Conservation (phyloP, 2,329 filamentous ascomycete species). For the Aspergillus unguis region DNA sequence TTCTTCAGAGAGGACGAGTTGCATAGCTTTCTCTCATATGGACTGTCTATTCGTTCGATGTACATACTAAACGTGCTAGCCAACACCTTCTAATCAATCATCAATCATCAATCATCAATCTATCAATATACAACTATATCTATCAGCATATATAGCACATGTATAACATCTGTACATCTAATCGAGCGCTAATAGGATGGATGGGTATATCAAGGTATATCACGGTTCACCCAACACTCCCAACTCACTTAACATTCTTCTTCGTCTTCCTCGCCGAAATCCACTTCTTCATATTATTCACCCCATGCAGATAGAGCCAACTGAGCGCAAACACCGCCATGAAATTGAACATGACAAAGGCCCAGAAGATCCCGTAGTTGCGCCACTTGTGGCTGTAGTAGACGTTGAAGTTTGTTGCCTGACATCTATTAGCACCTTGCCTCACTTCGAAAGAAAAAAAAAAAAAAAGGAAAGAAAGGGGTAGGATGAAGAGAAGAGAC, state of each 20-base stretch:
- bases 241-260: conserved; percentile 6
- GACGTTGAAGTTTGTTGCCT: conserved; percentile 54
- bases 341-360: conserved; percentile 65
- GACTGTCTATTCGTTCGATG: neutral
- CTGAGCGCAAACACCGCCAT: conserved; percentile 50
- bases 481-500: no score
- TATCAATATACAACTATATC: no score
- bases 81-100: no score
- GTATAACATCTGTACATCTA: no score
- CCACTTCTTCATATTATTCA: conserved; percentile 29
- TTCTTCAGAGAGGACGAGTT: neutral
- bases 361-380: conserved; percentile 63
- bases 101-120: no score
- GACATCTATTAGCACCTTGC: neutral
- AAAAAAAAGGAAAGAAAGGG: no score
- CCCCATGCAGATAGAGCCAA: conserved; percentile 52
- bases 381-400: conserved; percentile 62
- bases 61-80: neutral
- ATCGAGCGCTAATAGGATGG: no score
- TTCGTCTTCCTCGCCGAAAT: conserved; percentile 31
- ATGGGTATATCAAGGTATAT: no score
- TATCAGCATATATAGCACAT: no score
- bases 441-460: neutral
- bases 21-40: neutral
- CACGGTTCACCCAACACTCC: no score